Percentiles rank a stretch among this genome's conserved stretches.
phyloP scores from a whole-genome alignment of 2,329 filamentous ascomycete species.

The Monilinia aucupariae region DNA sequence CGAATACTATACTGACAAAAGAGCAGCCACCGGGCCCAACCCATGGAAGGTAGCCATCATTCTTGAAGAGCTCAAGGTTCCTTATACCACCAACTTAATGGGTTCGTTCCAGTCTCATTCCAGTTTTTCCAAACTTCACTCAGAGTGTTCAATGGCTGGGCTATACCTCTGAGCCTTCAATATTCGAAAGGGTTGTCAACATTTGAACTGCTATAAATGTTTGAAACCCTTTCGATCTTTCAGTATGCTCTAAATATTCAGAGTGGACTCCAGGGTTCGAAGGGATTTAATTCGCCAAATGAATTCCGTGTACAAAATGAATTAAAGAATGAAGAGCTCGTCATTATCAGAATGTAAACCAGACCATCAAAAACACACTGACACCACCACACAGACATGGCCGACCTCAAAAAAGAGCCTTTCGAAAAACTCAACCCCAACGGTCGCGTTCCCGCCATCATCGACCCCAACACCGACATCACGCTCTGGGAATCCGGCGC shows the following conservation, averaged over 20 bases:
- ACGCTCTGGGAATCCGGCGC: conserved; percentile 37
- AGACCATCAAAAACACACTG: background rate
- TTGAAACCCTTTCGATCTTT: background rate
- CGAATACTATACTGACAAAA: background rate
- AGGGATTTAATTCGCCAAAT: background rate
- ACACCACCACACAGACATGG: background rate
- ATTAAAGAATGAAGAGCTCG: background rate
- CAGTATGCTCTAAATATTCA: background rate
- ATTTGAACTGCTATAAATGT: background rate
- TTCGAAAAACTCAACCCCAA: conserved; percentile 37
- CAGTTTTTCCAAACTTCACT: background rate
- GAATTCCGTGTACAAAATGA: background rate
- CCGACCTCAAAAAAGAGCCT: conserved; percentile 37
- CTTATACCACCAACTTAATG: conserved; percentile 33
- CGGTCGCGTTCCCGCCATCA: conserved; percentile 26
- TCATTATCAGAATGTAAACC: background rate
- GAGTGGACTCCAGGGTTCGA: too few species aligned
- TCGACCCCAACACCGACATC: conserved; percentile 40
- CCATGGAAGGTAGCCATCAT: conserved; percentile 37
- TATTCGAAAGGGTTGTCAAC: too few species aligned
- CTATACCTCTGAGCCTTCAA: too few species aligned
- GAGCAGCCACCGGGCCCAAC: background rate
- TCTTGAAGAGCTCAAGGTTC: conserved; percentile 41
- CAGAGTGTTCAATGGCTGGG: background rate
- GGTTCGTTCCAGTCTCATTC: background rate